Conservation (phyloP, 1,284 basidiomycete genomes). For the Cryptococcus jaspeensis region DNA sequence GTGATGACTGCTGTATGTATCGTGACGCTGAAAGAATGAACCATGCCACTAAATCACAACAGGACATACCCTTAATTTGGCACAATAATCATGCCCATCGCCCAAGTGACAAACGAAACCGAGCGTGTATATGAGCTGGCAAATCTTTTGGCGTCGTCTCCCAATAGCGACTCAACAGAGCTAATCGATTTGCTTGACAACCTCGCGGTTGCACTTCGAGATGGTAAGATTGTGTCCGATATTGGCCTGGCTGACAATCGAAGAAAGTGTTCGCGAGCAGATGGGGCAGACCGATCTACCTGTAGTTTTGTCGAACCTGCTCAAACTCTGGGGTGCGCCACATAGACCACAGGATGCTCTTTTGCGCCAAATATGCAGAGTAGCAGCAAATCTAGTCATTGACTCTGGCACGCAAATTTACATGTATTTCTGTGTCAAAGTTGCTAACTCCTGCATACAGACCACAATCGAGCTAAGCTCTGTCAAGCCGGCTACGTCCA, state of each 20-base stretch:
- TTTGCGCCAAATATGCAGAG: constrained; percentile 32
- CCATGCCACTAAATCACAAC: no score
- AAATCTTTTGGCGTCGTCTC: neutral
- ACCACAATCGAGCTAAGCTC: constrained; percentile 26
- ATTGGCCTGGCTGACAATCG: constrained; percentile 1
- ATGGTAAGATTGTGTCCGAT: constrained; percentile 16
- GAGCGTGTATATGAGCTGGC: neutral
- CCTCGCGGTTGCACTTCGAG: constrained; percentile 19
- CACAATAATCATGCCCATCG: neutral
- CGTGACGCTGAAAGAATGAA: no score
- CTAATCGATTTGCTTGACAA: constrained; percentile 12
- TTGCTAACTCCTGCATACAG: constrained; percentile 7
- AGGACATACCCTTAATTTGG: neutral
- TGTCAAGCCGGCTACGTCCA: constrained; percentile 19
- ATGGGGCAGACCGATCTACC: constrained; percentile 1
- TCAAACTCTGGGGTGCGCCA: neutral
- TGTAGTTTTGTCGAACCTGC: neutral
- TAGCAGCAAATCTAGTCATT: constrained; percentile 40
- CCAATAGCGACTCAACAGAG: neutral
- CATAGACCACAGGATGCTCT: neutral
- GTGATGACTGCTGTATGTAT: no score
- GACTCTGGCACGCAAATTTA: constrained; percentile 30
- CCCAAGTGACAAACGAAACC: neutral
- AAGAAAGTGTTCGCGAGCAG: neutral
- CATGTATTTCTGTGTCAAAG: neutral